Conservation (phyloP, 306 rosid genomes). For the Medicago lupulina region DNA sequence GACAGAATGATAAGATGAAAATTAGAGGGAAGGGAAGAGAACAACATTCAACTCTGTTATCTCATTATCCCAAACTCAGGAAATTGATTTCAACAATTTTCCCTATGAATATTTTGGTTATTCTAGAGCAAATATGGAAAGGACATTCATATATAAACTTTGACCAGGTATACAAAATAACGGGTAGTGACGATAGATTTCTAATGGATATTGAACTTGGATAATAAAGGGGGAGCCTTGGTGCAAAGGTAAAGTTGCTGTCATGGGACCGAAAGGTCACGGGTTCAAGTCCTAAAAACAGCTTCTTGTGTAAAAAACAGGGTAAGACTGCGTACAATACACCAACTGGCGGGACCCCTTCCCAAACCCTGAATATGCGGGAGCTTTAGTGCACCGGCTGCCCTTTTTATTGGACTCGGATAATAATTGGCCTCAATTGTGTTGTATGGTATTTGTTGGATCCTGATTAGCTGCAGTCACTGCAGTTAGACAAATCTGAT, state of each 20-base stretch:
- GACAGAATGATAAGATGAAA: constrained; percentile 2
- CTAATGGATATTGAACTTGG: neutral
- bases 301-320: no score
- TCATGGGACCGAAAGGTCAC: no score
- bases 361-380: no score
- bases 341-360: no score
- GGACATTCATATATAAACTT: neutral
- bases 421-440: constrained; percentile 5
- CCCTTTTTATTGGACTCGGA: neutral
- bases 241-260: no score
- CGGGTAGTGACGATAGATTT: constrained; percentile 1
- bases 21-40: neutral
- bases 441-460: neutral
- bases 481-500: no score
- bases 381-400: no score
- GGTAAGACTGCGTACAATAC: no score
- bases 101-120: neutral
- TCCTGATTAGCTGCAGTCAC: no score
- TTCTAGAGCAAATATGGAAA: constrained; percentile 30
- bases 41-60: neutral
- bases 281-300: no score
- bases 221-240: neutral
- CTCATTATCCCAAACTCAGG: neutral
- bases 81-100: neutral
- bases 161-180: neutral